Conservation (phyloP, 768 basidiomycete genomes). For the Pseudohyphozyma bogoriensis region DNA sequence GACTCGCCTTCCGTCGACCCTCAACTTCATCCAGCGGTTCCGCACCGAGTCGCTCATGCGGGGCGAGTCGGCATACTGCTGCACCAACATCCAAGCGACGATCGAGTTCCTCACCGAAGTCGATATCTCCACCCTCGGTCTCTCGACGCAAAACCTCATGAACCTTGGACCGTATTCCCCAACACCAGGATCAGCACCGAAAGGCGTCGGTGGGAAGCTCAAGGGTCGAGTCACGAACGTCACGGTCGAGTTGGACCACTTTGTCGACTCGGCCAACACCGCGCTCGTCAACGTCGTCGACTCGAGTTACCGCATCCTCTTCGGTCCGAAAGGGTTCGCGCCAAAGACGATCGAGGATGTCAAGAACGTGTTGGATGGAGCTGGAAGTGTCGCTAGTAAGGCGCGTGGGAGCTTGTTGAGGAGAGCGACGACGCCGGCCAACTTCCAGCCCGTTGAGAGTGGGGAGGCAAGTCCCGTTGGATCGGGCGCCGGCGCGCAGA, state of each 20-base stretch:
- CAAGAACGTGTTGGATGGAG: constrained; percentile 31
- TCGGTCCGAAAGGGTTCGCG: constrained; percentile 42
- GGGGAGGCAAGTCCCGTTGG: constrained; percentile 4
- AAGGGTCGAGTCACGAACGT: constrained; percentile 4
- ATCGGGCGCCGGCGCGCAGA: neutral
- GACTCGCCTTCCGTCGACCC: constrained; percentile 61
- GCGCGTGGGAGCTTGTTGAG: constrained; percentile 11
- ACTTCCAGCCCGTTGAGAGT: constrained; percentile 1
- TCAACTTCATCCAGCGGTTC: constrained; percentile 47
- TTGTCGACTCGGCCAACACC: constrained; percentile 63
- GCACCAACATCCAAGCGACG: constrained; percentile 89
- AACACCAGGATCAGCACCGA: neutral
- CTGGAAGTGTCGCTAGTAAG: constrained; percentile 2
- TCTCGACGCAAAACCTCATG: constrained; percentile 37
- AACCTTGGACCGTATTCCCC: neutral
- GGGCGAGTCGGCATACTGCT: constrained; percentile 85
- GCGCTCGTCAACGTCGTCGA: constrained; percentile 68
- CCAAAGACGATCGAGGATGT: constrained; percentile 49
- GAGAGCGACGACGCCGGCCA: constrained; percentile 3
- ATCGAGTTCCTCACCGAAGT: constrained; percentile 94
- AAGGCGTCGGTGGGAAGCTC: neutral
- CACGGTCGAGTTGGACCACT: constrained; percentile 47
- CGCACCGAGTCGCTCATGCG: constrained; percentile 46
- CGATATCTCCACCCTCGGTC: constrained; percentile 61
- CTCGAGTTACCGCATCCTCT: constrained; percentile 72